These are phyloP conservation scores for Podaxis rugospora DNA, from an alignment of 768 basidiomycete species.

Conservation along the genomic window DNA sequence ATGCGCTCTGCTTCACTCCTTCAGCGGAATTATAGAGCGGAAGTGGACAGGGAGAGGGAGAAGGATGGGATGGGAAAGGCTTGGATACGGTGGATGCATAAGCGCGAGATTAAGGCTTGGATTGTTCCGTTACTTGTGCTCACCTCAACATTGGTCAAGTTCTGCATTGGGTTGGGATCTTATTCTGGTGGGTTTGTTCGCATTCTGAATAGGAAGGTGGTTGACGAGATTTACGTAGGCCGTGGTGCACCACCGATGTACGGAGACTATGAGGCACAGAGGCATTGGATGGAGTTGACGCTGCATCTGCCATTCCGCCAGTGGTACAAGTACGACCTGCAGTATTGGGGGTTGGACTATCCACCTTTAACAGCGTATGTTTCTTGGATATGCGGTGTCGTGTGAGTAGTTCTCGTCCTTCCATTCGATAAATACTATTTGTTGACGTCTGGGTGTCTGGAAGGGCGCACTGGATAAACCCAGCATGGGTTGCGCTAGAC, in stretches of 20 bases:
- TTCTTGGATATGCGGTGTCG: slow-evolving; percentile 75
- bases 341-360: slow-evolving; percentile 95
- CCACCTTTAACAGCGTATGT: slow-evolving; percentile 90
- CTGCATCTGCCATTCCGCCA: slow-evolving; percentile 64
- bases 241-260: slow-evolving; percentile 73
- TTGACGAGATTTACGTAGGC: slow-evolving; percentile 37
- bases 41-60: slow-evolving; percentile 15
- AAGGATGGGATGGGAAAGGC: slow-evolving; percentile 45
- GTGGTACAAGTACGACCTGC: slow-evolving; percentile 88
- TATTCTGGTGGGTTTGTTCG: slow-evolving; percentile 66
- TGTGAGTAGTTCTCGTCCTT: slow-evolving; percentile 42
- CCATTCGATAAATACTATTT: neutral
- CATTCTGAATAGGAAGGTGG: too few relatives aligned
- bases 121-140: slow-evolving; percentile 54
- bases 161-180: slow-evolving; percentile 66
- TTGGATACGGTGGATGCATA: slow-evolving; percentile 82
- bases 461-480: slow-evolving; percentile 36
- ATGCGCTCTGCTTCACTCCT: slow-evolving; percentile 4
- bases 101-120: slow-evolving; percentile 52
- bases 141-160: slow-evolving; percentile 55
- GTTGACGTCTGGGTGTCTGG: neutral
- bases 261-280: slow-evolving; percentile 91
- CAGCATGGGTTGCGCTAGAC: slow-evolving; percentile 68
- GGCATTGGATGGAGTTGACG: slow-evolving; percentile 95
- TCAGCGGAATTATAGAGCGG: slow-evolving; percentile 3